phyloP scores from a whole-genome alignment of 768 basidiomycete genomes.

The Hygrophorus pudorinus region DNA sequence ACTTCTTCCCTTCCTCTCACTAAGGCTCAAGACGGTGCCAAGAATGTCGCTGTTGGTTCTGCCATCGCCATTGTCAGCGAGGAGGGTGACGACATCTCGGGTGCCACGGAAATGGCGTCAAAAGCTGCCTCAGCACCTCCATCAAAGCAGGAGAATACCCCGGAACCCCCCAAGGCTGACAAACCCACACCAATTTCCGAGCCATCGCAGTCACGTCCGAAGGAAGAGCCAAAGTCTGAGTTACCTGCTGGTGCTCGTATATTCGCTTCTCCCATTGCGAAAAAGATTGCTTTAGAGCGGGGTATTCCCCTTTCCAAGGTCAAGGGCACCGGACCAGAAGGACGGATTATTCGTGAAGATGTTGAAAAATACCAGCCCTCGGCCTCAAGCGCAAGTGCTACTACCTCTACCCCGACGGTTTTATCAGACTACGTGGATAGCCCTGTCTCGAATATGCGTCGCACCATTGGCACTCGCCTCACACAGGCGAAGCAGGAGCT shows the following conservation, averaged over 20 bases:
- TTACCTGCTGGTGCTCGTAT: conserved; percentile 68
- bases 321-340: conserved; percentile 90
- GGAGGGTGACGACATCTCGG: conserved; percentile 90
- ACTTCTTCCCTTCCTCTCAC: conserved; percentile 2
- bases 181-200: conserved; percentile 19
- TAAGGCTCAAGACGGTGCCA: conserved; percentile 76
- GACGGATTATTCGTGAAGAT: conserved; percentile 90
- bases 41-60: conserved; percentile 79
- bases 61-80: conserved; percentile 89
- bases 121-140: conserved; percentile 43
- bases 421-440: conserved; percentile 85
- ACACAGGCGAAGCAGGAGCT: conserved; percentile 88
- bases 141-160: conserved; percentile 22
- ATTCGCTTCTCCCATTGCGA: conserved; percentile 92
- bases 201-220: conserved; percentile 22
- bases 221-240: conserved; percentile 39
- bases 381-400: conserved; percentile 31
- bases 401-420: conserved; percentile 35
- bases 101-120: conserved; percentile 61
- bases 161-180: conserved; percentile 24
- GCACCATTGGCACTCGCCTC: conserved; percentile 83
- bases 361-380: conserved; percentile 80
- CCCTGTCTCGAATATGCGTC: conserved; percentile 90
- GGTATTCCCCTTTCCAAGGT: conserved; percentile 85
- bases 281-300: conserved; percentile 91